phyloP scores from a whole-genome alignment of 306 rosid genomes.

The Morella rubra region DNA sequence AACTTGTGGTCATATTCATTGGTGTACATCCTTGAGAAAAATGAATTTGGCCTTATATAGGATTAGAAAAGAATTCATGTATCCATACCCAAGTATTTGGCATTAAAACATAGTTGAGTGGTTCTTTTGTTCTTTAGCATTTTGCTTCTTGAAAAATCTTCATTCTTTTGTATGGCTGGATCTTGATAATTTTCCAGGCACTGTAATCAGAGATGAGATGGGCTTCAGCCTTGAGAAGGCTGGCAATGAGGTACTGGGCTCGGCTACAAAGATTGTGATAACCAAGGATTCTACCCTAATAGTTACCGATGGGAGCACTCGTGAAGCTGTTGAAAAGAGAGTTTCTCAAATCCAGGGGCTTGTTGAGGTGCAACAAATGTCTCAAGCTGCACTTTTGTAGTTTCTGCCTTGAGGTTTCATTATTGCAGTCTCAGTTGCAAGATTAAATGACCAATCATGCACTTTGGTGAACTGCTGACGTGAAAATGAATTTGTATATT shows the following conservation, averaged over 20 bases:
- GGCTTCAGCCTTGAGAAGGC: conserved; percentile 74
- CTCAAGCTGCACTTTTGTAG: conserved; percentile 11
- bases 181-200: conserved; percentile 46
- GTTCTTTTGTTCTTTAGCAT: not conserved
- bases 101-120: not conserved
- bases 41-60: not conserved
- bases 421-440: not conserved
- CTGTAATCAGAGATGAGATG: conserved; percentile 83
- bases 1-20: not conserved
- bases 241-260: conserved; percentile 57
- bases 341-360: conserved; percentile 64
- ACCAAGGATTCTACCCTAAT: conserved; percentile 77
- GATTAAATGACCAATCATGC: not conserved
- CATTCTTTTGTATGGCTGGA: conserved; percentile 11
- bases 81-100: not conserved
- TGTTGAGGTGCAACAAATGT: conserved; percentile 58
- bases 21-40: not conserved
- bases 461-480: conserved; percentile 1
- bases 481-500: conserved; percentile 3
- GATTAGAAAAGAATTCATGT: not conserved
- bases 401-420: conserved; percentile 13
- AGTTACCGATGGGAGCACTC: conserved; percentile 78
- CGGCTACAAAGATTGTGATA: conserved; percentile 70
- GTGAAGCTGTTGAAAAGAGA: conserved; percentile 61
- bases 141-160: conserved; percentile 12